Base-by-base conservation (phyloP, 257 asterid genomes). In the Gentiana dahurica region DNA sequence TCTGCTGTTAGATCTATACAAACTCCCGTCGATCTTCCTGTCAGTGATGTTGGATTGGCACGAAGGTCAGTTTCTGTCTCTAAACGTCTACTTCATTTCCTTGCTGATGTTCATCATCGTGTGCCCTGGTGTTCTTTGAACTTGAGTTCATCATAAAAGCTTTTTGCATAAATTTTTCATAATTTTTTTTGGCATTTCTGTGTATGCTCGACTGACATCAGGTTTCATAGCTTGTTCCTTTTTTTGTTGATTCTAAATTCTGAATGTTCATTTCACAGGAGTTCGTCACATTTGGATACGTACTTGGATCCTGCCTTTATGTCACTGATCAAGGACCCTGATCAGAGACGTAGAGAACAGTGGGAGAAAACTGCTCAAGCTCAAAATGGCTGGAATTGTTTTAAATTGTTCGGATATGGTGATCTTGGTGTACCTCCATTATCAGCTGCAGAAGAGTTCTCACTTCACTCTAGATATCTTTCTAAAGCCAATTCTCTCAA, bases 391-490 rank as follows among this genome's bases (percentile, higher is more conserved):
- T 84, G 82, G 83, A 85, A 74, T 68, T 68, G 64, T 59, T 76
- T 77, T 58, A 83, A 79, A 75, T 70, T 91, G 81, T 79, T 91
- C 58, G 98, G 98, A 68, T 91, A 79, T 69, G 98, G 96, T 59
- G 94, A 91, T 51, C 77, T 91, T 36, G 89, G 96, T 48, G 82
- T 94, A 34, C 92, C 85, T 78, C 83, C 90, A 65, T 81, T 85
- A 65, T 80, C 95, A 41, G 81, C 95, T 51, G 89, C 98, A 34
- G 96, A 91, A 73, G 96, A 91, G 68, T 91, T 85, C 70, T 87
- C 98, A 0, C 87, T 87, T 64, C 98, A 91, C 71, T 85, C 98
- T 44, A 75, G 94, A 85, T 91, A 87, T 78, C 94, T 87, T 55
- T 78, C 96, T 57, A 91, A 85, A 83, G 98, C 98, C 49, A 91